Conservation (phyloP, 148 eudicot species). For the Hydrangea macrophylla region DNA sequence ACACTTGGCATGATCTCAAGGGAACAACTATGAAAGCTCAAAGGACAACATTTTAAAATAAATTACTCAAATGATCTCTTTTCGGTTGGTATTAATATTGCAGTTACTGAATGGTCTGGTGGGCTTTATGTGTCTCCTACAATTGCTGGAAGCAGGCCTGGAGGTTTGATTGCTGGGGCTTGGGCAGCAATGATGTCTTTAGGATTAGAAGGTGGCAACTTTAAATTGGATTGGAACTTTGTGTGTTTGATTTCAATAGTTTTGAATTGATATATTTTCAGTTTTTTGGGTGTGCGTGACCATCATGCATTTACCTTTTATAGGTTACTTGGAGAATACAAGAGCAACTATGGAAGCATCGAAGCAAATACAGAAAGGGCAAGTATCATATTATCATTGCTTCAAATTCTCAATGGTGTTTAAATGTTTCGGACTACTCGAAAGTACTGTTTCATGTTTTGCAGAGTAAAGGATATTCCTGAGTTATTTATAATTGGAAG, state of each 20-base stretch:
- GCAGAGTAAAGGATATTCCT: slow-evolving; percentile 68
- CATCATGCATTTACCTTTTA: neutral
- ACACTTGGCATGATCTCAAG: neutral
- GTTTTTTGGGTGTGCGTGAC: neutral
- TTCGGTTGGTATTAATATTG: slow-evolving; percentile 24
- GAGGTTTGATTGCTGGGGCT: slow-evolving; percentile 93
- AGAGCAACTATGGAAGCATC: slow-evolving; percentile 89
- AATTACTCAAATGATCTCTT: neutral
- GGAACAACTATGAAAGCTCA: neutral
- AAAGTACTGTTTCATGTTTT: neutral
- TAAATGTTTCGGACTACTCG: neutral
- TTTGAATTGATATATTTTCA: neutral
- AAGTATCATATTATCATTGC: slow-evolving; percentile 19
- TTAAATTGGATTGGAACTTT: neutral
- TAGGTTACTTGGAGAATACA: slow-evolving; percentile 89
- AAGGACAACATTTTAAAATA: neutral
- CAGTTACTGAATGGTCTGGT: slow-evolving; percentile 99
- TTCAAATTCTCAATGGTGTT: neutral
- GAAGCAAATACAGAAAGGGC: slow-evolving; percentile 84
- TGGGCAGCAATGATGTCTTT: slow-evolving; percentile 98
- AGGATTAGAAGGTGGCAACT: slow-evolving; percentile 70
- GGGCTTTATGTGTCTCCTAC: slow-evolving; percentile 98
- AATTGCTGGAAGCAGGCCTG: slow-evolving; percentile 98
- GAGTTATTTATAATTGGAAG: slow-evolving; percentile 76
- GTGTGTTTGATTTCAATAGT: neutral